Conservation (phyloP, 2,329 filamentous ascomycete genomes). For the Trichophyton rubrum region DNA sequence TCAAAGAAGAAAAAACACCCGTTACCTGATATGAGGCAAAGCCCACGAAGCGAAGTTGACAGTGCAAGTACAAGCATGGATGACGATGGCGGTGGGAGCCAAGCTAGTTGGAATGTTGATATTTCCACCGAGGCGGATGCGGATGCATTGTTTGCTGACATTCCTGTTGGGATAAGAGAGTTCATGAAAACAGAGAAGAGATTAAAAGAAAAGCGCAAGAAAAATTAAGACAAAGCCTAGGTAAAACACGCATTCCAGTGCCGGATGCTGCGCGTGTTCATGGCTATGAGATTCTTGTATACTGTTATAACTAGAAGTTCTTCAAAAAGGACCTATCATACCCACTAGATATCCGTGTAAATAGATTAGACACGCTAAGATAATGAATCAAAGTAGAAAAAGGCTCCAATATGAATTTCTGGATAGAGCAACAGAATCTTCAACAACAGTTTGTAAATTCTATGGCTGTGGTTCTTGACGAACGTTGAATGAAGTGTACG, state of each 20-base stretch:
- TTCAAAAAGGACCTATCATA: no score
- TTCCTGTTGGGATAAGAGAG: slow-evolving; percentile 86
- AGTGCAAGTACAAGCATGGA: slow-evolving; percentile 54
- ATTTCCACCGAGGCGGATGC: slow-evolving; percentile 19
- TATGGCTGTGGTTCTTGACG: neutral
- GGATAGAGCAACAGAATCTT: no score
- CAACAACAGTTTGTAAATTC: neutral
- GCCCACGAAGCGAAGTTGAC: slow-evolving; percentile 30
- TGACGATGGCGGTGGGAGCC: slow-evolving; percentile 65
- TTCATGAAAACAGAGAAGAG: slow-evolving; percentile 97
- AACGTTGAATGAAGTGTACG: neutral
- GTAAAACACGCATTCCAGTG: no score
- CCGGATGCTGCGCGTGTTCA: no score
- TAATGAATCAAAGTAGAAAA: no score
- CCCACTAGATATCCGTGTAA: neutral
- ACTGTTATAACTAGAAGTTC: no score
- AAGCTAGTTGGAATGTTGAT: slow-evolving; percentile 49
- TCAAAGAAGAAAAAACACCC: slow-evolving; percentile 15
- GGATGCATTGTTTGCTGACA: slow-evolving; percentile 59
- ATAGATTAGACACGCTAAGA: neutral
- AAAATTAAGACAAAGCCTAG: slow-evolving; percentile 23
- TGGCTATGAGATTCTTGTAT: no score
- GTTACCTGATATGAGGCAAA: slow-evolving; percentile 21
- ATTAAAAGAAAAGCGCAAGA: slow-evolving; percentile 59
- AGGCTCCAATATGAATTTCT: no score